Base-by-base conservation (phyloP, 257 asterid species). In the Ligustrum vulgare region DNA sequence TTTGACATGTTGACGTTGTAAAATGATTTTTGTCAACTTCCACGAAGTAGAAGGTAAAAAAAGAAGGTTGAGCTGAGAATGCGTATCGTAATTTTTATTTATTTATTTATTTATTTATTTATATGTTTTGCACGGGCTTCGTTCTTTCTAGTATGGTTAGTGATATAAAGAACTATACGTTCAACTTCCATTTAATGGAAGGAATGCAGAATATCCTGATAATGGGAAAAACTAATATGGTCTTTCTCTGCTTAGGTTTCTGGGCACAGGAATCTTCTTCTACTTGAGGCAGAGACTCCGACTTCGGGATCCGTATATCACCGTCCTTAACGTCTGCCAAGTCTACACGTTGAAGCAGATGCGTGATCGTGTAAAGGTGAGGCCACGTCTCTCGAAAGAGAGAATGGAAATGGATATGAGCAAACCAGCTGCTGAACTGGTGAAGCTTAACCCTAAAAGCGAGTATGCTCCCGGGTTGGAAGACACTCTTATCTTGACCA, bases 381-480 rank as follows among this genome's bases (percentile, higher is more conserved):
- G 91, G 12, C 94, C 94, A 1, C 96, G 82, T 80, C 85, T 88
- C 23, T 90, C 93, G 1, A 89, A 88, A 80, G 96, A 85, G 80
- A 82, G 84, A 22, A 84, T 79, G 82, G 94, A 89, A 71, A 79
- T 81, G 85, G 89, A 86, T 33, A 78, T 89, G 3, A 90, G 78
- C 80, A 89, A 89, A 83, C 82, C 97, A 5, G 95, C 98, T 5
- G 90, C 96, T 22, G 98, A 93, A 71, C 82, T 91, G 56, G 97
- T 93, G 32, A 86, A 84, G 89, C 92, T 91, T 6, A 93, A 91
- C 81, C 95, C 96, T 1, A 90, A 78, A 6, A 91, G 98, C 33
- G 98, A 93, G 75, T 93, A 93, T 63, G 91, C 96, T 28, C 98
- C 98, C 0, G 98, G 98, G 6, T 23, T 91, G 84, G 98, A 93